Evolutionary conservation across 768 basidiomycete species (phyloP).

Genomic region (Tricholoma furcatifolium): DNA sequence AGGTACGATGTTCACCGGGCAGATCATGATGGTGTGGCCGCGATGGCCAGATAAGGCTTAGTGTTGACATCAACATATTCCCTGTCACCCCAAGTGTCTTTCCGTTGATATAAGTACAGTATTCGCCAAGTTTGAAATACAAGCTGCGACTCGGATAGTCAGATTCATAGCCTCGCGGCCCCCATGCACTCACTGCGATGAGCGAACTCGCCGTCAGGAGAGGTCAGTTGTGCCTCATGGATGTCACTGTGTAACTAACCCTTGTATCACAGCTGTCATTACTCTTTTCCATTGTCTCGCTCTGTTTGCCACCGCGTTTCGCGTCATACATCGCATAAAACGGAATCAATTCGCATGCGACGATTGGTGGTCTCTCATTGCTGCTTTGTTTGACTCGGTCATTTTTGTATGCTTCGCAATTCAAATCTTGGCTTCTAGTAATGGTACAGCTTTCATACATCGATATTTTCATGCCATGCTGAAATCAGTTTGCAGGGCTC

Average conservation of each 20-base stretch:
- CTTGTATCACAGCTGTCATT: background rate
- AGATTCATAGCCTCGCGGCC: no score
- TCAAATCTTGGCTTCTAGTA: constrained; percentile 2
- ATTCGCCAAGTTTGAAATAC: no score
- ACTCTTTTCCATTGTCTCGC: constrained; percentile 9
- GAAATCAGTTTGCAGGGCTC: background rate
- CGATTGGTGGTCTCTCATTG: constrained; percentile 13
- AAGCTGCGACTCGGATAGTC: no score
- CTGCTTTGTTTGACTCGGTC: constrained; percentile 11
- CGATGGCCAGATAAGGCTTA: no score
- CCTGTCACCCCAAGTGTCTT: no score
- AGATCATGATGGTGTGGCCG: no score
- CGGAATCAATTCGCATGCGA: constrained; percentile 15
- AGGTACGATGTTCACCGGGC: no score
- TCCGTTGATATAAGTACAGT: no score
- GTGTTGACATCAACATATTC: no score
- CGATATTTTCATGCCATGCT: background rate
- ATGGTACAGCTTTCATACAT: constrained; percentile 3
- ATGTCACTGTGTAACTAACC: background rate
- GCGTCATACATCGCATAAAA: constrained; percentile 4
- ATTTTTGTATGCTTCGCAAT: constrained; percentile 7
- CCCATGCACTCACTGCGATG: background rate
- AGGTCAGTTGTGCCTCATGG: no score
- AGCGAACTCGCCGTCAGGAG: background rate
- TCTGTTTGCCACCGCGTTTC: constrained; percentile 6